Base-by-base conservation (phyloP, 768 basidiomycete species). In the Russula emetica region DNA sequence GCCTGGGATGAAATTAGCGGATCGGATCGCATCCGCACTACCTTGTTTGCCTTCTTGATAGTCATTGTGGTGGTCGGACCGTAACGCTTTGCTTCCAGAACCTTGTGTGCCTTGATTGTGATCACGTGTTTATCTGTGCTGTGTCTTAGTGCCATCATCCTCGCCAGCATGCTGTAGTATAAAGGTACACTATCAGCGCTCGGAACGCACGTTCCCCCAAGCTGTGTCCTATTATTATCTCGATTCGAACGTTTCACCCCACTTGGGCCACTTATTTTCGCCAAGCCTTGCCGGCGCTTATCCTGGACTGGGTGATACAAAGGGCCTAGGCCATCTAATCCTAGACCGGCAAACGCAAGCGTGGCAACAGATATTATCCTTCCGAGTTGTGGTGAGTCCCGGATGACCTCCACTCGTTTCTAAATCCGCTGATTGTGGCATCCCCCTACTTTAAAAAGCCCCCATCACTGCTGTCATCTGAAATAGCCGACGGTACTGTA, bases 381-480 rank as follows among this genome's bases (percentile, higher is more conserved):
- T 45, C 26, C 22, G 16, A 53, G 20, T 45, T 55, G 34, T 32
- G 44, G 55, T 47, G 22, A 26, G 42, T n/a, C 36, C 38, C 61
- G 55, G 49, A 16, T 49, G 40, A 28, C 26, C 53, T 36, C 50
- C 55, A 50, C 36, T 38, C 28, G 59, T 34, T 22, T 36, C 60
- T 32, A 32, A 26, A 61, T 54, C 42, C 9, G 52, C 42, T 26
- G 16, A 20, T 42, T 49, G 63, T 64, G 63, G 63, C 63, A 47
- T 2, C 24, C 58, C 62, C 62, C 57, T 38, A 54, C 62, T 38
- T 47, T 64, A 40, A 52, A 54, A 55, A 59, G n/a, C n/a, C 42
- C 26, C 26, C 32, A 28, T 22, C 14, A 45, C 24, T 24, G 30
- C 18, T 20, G 11, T 26, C 42, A 26, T 53, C 28, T 55, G 30